phyloP scores from a whole-genome alignment of 495 filamentous ascomycete species.

The Umbilicaria muhlenbergii region DNA sequence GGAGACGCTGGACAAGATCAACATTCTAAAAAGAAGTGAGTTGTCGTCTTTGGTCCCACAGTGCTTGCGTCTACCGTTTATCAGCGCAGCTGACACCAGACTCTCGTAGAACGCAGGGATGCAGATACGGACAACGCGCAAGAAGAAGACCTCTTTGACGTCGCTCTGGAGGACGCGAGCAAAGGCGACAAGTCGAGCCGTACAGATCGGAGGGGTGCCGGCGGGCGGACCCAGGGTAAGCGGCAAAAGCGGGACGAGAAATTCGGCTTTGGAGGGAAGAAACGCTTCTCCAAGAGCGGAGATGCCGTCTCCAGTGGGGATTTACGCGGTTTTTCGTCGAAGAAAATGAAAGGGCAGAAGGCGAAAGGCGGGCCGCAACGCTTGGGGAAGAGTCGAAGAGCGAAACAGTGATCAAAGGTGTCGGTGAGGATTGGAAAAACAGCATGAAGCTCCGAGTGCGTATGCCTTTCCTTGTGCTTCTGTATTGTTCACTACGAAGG shows the following conservation, averaged over 20 bases:
- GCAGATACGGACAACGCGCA: slow-evolving; percentile 46
- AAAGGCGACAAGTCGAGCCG: slow-evolving; percentile 25
- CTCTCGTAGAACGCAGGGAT: slow-evolving; percentile 59
- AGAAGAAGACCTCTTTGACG: slow-evolving; percentile 86
- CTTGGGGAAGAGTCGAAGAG: slow-evolving; percentile 51
- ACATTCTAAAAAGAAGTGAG: slow-evolving; percentile 82
- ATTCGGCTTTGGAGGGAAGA: slow-evolving; percentile 91
- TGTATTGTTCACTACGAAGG: too few relatives aligned
- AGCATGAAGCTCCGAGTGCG: too few relatives aligned
- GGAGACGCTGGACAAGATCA: slow-evolving; percentile 86
- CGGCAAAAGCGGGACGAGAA: slow-evolving; percentile 85
- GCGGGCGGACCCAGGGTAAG: slow-evolving; percentile 36
- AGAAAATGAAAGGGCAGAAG: slow-evolving; percentile 61
- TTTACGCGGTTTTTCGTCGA: slow-evolving; percentile 57
- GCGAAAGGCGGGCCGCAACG: slow-evolving; percentile 32
- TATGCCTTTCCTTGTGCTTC: too few relatives aligned
- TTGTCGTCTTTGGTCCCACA: slow-evolving; percentile 7
- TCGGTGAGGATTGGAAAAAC: too few relatives aligned
- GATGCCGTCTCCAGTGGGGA: slow-evolving; percentile 70
- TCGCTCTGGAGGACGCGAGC: slow-evolving; percentile 71
- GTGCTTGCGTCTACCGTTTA: neutral
- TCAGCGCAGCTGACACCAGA: neutral
- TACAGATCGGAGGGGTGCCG: slow-evolving; percentile 2
- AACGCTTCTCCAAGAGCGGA: slow-evolving; percentile 72
- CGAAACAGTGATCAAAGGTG: slow-evolving; percentile 7